Evolutionary conservation across 2,329 filamentous ascomycete species (phyloP), one percentile per base, ranked within the genome.

Genomic region (Thelonectria discophora): DNA sequence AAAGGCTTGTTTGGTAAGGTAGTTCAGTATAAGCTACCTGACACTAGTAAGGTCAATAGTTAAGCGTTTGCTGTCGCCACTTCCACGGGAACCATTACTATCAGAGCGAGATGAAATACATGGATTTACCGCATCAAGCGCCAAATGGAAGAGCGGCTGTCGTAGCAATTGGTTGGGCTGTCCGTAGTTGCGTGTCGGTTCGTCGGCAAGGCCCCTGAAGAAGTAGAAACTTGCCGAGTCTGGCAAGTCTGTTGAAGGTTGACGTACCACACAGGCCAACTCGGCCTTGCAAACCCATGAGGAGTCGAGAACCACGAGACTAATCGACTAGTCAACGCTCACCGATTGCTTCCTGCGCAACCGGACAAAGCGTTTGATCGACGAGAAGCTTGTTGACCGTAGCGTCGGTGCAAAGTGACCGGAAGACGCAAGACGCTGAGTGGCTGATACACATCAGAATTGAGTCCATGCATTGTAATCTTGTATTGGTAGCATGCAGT

Each of bases 161-260:
- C 55, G 27, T 30, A 30, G 34, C 40, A 48, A 48, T 27, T 27
- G 12, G 34, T 48, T 30, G 20, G 39, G 13, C 30, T 37, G 47
- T 47, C 27, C 27, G 27, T 30, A 30, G 34, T 60, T 60, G 47
- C 52, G 58, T 48, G 58, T 60, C 58, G 58, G 58, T 20, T 52
- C 43, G 17, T 47, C 58, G 52, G 58, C 52, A 56, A 27, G 15
- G 48, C 17, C 21, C 21, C 12, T 40, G 32, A 34, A 47, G 12
- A 8, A 6, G 47, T 50, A 30, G 39, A 40, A 27, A 24, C 34
- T 56, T 45, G 51, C 58, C 46, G 13, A 12, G 17, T 52, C 17
- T 15, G 47, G 47, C 15, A 52, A 52, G 40, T 46, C 52, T 21
- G 52, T 56, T 24, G 15, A 30, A 40, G 17, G 58, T 42, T 56